phyloP scores from a whole-genome alignment of 2,329 filamentous ascomycete genomes.

The Curvularia sp. region DNA sequence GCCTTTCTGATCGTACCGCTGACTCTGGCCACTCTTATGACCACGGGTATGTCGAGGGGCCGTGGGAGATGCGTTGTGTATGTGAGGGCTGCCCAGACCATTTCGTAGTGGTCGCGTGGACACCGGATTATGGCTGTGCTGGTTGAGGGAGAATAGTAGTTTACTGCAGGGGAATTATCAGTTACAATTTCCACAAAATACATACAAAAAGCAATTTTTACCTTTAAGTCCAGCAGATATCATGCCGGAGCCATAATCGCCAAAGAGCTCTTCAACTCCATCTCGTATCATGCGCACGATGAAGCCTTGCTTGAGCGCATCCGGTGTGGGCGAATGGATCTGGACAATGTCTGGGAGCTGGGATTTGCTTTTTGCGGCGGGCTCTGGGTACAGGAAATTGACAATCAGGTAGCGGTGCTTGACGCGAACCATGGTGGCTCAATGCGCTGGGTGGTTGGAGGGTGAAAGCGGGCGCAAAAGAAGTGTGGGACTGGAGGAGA shows the following conservation, averaged over 20 bases:
- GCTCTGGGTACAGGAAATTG: constrained; percentile 84
- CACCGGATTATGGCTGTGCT: constrained; percentile 92
- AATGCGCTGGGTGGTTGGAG: not conserved
- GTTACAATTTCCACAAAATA: not conserved
- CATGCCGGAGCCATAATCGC: constrained; percentile 85
- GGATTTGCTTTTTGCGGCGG: constrained; percentile 45
- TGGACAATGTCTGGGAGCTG: constrained; percentile 67
- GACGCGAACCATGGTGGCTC: constrained; percentile 79
- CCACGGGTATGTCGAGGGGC: constrained; percentile 68
- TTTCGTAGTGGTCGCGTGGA: constrained; percentile 79
- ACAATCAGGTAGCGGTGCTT: constrained; percentile 97
- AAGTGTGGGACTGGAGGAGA: not conserved
- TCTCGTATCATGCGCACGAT: constrained; percentile 70
- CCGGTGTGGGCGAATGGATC: constrained; percentile 79
- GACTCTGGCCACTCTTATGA: constrained; percentile 83
- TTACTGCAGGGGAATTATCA: constrained; percentile 64
- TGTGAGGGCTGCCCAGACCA: constrained; percentile 89
- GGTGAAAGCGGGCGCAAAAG: constrained; percentile 1
- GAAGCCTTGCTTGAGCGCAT: constrained; percentile 69
- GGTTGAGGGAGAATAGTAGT: constrained; percentile 91
- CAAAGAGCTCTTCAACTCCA: constrained; percentile 54
- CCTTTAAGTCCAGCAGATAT: constrained; percentile 73
- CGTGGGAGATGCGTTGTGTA: constrained; percentile 75
- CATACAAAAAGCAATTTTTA: constrained; percentile 47
- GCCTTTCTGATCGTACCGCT: constrained; percentile 92